Evolutionary conservation across 257 asterid genomes (phyloP).

Genomic region (Coffea canephora): DNA sequence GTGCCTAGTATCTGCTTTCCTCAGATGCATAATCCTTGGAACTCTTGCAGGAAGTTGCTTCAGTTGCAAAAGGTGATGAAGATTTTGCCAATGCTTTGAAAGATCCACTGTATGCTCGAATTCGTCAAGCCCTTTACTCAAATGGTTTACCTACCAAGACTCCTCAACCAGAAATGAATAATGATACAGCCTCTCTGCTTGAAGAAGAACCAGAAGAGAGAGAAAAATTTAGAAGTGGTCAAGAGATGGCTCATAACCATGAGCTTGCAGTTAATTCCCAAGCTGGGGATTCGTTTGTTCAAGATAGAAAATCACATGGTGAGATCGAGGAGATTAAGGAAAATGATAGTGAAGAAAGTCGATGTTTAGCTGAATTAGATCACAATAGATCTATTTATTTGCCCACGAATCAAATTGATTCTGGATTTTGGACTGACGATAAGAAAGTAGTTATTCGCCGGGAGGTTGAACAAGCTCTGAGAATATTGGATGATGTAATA

Average conservation of each 20-base stretch:
- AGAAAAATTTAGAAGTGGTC: not conserved
- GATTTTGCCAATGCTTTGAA: conserved; percentile 54
- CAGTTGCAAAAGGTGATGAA: conserved; percentile 53
- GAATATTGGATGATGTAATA: conserved; percentile 59
- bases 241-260: conserved; percentile 15
- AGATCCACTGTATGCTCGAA: conserved; percentile 50
- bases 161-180: conserved; percentile 22
- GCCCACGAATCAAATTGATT: conserved; percentile 22
- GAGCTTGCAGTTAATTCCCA: conserved; percentile 18
- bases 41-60: conserved; percentile 69
- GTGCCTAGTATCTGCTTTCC: conserved; percentile 5
- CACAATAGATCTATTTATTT: conserved; percentile 9
- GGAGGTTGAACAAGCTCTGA: conserved; percentile 56
- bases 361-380: conserved; percentile 19
- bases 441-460: conserved; percentile 24
- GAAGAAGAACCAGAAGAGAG: conserved; percentile 21
- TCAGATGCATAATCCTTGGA: conserved; percentile 5
- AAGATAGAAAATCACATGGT: conserved; percentile 17
- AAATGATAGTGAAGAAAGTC: conserved; percentile 26
- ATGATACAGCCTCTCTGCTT: conserved; percentile 13
- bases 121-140: conserved; percentile 54
- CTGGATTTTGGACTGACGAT: conserved; percentile 20
- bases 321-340: conserved; percentile 64
- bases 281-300: conserved; percentile 16
- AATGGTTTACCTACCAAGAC: conserved; percentile 14